Base-by-base conservation (phyloP, 192 early-diverging fungal genomes). In the Coemansia sp. region DNA sequence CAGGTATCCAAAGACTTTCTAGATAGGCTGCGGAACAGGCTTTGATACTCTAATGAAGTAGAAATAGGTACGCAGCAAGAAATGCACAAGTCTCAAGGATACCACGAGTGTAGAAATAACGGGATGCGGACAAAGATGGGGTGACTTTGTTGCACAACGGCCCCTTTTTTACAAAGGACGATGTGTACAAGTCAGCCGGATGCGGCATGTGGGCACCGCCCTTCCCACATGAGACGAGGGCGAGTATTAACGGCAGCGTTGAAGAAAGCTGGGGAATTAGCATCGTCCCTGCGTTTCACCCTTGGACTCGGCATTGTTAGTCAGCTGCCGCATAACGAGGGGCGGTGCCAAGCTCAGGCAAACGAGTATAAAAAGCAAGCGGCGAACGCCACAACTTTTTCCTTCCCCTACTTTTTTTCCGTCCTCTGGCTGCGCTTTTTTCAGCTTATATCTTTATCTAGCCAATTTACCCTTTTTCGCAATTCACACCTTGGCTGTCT, bases 351-450 rank as follows among this genome's bases (percentile, higher is more conserved):
- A 49, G 35, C 53, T 7, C 14, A 26, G 4, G 12, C 11, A 22
- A 26, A 16, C 17, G 55, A 19, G 4, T 57, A 61, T 29, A 68
- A 56, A 55, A 62, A 41, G 27, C 26, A 16, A 14, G n/a, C 50
- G 16, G 16, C 1, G 19, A n/a, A 39, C 48, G 51, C 19, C 38
- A 39, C 52, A 19, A 35, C 45, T 64, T 55, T 62, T 53, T 38
- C 16, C 10, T 31, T 35, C 27, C 29, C 49, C 22, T 58, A 17
- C 26, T 63, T 45, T 57, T 45, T 56, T 56, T 56, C 17, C 29
- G 49, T 49, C 25, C 35, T 41, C 54, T 64, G 62, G 57, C 67
- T 75, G 67, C 73, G 67, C 63, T 63, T 66, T 69, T 65, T 75
- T 53, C 56, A 27, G n/a, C 25, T 62, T 21, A 21, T 21, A 49